A percentile compares a stretch with the other conserved stretches of the same genome.
Evolutionary conservation across 345 rosid species (phyloP).

Genomic region (Eutrema yunnanense): DNA sequence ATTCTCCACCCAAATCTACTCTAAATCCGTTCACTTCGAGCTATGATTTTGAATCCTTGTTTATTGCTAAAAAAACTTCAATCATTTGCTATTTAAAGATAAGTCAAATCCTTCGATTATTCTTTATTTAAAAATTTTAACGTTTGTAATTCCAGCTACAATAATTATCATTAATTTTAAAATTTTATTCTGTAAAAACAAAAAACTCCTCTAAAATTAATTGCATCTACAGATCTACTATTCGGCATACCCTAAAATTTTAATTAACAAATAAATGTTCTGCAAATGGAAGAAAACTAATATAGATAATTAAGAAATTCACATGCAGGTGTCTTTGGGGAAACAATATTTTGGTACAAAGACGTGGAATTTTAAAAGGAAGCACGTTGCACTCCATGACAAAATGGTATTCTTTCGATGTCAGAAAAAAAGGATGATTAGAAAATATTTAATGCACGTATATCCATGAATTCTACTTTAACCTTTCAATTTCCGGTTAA

Average conservation of each 20-base stretch:
- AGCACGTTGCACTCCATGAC: slow-evolving; percentile 6
- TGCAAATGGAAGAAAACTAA: not conserved
- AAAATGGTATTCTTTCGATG: not conserved
- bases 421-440: not conserved
- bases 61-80: too few species aligned
- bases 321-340: not conserved
- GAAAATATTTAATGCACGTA: not conserved
- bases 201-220: not conserved
- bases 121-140: too few species aligned
- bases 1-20: too few species aligned
- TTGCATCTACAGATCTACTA: not conserved
- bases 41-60: too few species aligned
- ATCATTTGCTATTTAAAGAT: too few species aligned
- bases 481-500: too few species aligned
- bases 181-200: not conserved
- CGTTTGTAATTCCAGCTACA: too few species aligned
- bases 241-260: not conserved
- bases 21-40: too few species aligned
- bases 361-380: slow-evolving; percentile 5
- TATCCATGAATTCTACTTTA: not conserved
- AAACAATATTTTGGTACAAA: not conserved
- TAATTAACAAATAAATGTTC: not conserved
- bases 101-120: too few species aligned
- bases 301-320: not conserved
- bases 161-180: too few species aligned